These are phyloP conservation scores for Fusarium fujikuroi DNA, from an alignment of 2,329 filamentous ascomycete species.

Conservation along the genomic window DNA sequence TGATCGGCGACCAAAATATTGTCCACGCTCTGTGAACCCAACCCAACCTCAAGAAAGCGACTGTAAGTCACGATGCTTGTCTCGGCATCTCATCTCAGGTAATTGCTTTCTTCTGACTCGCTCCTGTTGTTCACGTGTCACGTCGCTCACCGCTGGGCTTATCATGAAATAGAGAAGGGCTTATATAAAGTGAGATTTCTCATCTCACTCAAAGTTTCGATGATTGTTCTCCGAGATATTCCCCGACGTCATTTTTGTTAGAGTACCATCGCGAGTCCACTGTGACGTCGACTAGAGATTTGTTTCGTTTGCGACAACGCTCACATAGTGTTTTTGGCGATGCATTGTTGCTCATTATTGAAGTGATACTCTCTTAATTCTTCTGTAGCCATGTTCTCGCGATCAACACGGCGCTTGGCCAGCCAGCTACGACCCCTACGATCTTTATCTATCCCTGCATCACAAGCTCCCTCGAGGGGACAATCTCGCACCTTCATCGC, in stretches of 20 bases:
- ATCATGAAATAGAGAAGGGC: neutral
- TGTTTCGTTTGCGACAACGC: neutral
- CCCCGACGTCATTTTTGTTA: conserved; percentile 27
- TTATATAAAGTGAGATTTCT: conserved; percentile 21
- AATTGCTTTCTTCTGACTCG: neutral
- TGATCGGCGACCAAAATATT: conserved; percentile 21
- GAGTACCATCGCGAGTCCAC: conserved; percentile 14
- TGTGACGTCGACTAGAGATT: conserved; percentile 14
- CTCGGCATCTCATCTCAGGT: conserved; percentile 25
- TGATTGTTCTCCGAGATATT: conserved; percentile 23
- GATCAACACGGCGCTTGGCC: conserved; percentile 24
- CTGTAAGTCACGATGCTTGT: conserved; percentile 34
- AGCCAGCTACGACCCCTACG: conserved; percentile 19
- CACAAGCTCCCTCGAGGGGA: conserved; percentile 11
- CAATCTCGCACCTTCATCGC: conserved; percentile 25
- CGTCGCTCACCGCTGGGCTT: conserved; percentile 26
- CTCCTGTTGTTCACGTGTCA: conserved; percentile 26
- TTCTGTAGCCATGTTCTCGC: conserved; percentile 28
- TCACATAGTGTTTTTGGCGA: conserved; percentile 8
- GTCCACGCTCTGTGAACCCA: neutral
- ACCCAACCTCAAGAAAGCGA: neutral
- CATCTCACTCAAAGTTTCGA: neutral
- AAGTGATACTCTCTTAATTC: neutral
- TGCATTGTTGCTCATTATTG: conserved; percentile 13
- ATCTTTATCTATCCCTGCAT: conserved; percentile 5